These are phyloP conservation scores for Wickerhamiella infanticola DNA, from an alignment of 1,139 yeast species.

Conservation along the genomic window DNA sequence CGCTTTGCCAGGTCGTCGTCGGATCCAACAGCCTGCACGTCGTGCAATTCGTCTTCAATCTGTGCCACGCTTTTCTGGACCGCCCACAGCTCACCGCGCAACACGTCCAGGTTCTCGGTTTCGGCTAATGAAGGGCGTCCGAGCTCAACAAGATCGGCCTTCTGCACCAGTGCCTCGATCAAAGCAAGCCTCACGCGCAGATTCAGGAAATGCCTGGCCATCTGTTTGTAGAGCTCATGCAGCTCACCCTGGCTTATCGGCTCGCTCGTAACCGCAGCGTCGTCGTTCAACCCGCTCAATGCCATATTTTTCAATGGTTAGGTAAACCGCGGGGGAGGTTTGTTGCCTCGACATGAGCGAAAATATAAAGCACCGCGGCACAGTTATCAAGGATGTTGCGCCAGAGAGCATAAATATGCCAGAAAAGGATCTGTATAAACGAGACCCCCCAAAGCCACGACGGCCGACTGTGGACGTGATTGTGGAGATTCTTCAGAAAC, in stretches of 20 bases:
- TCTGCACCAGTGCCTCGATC: background rate
- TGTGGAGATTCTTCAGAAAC: slow-evolving; percentile 15
- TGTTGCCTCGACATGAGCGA: too few species aligned
- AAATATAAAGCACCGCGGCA: too few species aligned
- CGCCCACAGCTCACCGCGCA: background rate
- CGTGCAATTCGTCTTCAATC: background rate
- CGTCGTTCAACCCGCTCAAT: too few species aligned
- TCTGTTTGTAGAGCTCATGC: background rate
- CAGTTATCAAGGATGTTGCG: too few species aligned
- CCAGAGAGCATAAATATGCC: too few species aligned
- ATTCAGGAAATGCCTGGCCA: background rate
- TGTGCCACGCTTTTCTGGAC: background rate
- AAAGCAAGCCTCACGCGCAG: background rate
- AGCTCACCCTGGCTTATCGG: background rate
- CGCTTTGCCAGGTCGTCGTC: background rate
- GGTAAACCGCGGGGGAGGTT: background rate
- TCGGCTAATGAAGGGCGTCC: background rate
- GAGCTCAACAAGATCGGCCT: background rate
- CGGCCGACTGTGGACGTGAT: slow-evolving; percentile 10
- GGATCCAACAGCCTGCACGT: background rate
- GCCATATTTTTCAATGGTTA: background rate
- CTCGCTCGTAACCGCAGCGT: too few species aligned
- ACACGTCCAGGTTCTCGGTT: background rate
- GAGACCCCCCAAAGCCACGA: background rate
- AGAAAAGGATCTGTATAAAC: too few species aligned